phyloP scores from a whole-genome alignment of 2,329 filamentous ascomycete genomes.

The Trichoderma simmonsii region DNA sequence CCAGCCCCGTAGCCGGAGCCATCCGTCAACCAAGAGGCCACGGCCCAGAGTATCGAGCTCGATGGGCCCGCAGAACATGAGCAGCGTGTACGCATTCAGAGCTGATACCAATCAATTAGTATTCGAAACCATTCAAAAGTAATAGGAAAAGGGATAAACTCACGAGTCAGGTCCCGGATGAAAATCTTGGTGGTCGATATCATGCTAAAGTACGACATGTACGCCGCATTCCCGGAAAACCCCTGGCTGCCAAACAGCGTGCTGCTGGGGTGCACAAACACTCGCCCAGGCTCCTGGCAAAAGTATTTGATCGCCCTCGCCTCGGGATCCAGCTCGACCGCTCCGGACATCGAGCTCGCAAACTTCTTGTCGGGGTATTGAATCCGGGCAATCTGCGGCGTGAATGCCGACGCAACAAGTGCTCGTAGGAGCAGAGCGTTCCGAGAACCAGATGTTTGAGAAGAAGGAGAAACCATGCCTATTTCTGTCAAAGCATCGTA shows the following conservation, averaged over 20 bases:
- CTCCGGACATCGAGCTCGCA: conserved; percentile 78
- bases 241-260: conserved; percentile 79
- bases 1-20: conserved; percentile 85
- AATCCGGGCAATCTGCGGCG: conserved; percentile 86
- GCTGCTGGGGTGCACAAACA: conserved; percentile 90
- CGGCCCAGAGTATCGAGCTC: conserved; percentile 82
- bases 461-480: conserved; percentile 60
- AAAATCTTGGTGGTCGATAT: conserved; percentile 92
- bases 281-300: conserved; percentile 76
- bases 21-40: conserved; percentile 86
- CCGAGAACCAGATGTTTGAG: conserved; percentile 34
- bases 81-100: conserved; percentile 83
- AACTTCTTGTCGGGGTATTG: conserved; percentile 96
- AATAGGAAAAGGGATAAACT: conserved; percentile 34
- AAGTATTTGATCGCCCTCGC: conserved; percentile 91
- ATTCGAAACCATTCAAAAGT: not conserved
- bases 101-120: conserved; percentile 44
- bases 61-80: conserved; percentile 84
- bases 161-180: conserved; percentile 83
- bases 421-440: conserved; percentile 58
- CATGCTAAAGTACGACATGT: conserved; percentile 86
- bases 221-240: conserved; percentile 71
- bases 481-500: conserved; percentile 81
- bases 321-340: conserved; percentile 90
- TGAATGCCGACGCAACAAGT: conserved; percentile 69